Percentiles rank a stretch among this genome's conserved stretches.
phyloP scores from a whole-genome alignment of 1,284 basidiomycete genomes.

The Rhodotorula sp. region DNA sequence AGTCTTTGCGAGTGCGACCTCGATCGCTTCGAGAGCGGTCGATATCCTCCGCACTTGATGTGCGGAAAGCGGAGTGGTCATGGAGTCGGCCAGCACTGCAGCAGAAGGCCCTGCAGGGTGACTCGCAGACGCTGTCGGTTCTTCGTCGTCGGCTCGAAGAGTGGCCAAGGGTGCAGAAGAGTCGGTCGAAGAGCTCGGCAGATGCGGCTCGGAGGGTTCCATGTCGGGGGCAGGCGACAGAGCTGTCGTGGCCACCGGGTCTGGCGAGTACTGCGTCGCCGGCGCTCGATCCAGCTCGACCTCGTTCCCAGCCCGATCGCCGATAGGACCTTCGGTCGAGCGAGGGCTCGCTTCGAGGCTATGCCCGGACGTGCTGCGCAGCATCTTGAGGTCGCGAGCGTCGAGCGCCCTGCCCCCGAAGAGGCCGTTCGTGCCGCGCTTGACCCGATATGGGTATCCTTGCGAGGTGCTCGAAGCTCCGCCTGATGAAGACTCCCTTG shows the following conservation, averaged over 20 bases:
- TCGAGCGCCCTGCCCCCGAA: conserved; percentile 23
- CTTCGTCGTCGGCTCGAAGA: too few species aligned
- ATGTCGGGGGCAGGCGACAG: too few species aligned
- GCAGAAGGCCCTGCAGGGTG: too few species aligned
- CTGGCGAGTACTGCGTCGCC: too few species aligned
- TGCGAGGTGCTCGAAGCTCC: neutral
- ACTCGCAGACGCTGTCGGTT: too few species aligned
- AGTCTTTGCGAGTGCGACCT: conserved; percentile 8
- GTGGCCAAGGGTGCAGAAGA: too few species aligned
- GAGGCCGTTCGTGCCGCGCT: conserved; percentile 17
- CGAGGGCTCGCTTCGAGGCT: neutral
- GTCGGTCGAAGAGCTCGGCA: too few species aligned
- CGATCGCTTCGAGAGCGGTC: conserved; percentile 15
- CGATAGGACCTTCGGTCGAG: neutral
- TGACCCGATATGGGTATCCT: conserved; percentile 2
- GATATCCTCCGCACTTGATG: conserved; percentile 19
- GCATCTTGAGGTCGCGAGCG: conserved; percentile 13
- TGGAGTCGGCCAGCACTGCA: neutral
- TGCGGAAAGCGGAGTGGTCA: conserved; percentile 5
- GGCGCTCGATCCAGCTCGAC: neutral
- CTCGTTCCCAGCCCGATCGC: neutral
- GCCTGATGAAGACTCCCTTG: neutral
- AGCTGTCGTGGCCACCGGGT: too few species aligned
- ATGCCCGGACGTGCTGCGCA: neutral
- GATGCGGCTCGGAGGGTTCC: too few species aligned